A percentile compares a stretch with the other conserved stretches of the same genome.
Conservation (phyloP, 2,329 filamentous ascomycete genomes). For the Paraconiothyrium brasiliense region DNA sequence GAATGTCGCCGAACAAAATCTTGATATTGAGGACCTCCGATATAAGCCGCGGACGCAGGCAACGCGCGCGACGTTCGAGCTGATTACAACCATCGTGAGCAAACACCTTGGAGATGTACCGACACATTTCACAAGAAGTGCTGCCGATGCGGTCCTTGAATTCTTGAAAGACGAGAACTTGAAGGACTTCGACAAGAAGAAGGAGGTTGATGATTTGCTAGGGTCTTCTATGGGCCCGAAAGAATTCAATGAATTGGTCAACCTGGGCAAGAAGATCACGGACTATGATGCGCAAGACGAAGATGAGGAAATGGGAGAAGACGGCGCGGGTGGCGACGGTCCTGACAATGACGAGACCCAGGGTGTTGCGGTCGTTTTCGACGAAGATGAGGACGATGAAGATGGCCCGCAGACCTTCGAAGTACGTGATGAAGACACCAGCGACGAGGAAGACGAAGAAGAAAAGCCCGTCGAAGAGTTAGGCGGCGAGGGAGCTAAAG, state of each 20-base stretch:
- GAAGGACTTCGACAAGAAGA: constrained; percentile 99
- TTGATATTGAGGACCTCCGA: constrained; percentile 87
- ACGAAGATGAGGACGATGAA: constrained; percentile 84
- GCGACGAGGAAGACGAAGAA: constrained; percentile 77
- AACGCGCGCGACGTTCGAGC: constrained; percentile 90
- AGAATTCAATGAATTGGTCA: constrained; percentile 96
- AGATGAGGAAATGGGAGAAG: constrained; percentile 78
- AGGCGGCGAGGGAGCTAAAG: constrained; percentile 61
- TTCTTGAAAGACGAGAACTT: constrained; percentile 93
- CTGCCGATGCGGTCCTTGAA: constrained; percentile 90
- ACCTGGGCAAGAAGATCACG: constrained; percentile 97
- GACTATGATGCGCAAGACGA: constrained; percentile 98
- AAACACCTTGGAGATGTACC: constrained; percentile 91
- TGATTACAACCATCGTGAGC: constrained; percentile 91
- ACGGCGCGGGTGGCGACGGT: constrained; percentile 68
- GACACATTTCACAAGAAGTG: constrained; percentile 89
- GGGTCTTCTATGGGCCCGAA: constrained; percentile 84
- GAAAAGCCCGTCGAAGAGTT: constrained; percentile 69
- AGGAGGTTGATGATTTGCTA: constrained; percentile 92
- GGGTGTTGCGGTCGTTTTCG: constrained; percentile 97
- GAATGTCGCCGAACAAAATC: constrained; percentile 82
- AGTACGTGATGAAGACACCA: constrained; percentile 83
- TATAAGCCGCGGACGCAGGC: constrained; percentile 92
- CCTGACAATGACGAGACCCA: constrained; percentile 86
- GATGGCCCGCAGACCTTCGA: constrained; percentile 81